Percentiles rank a stretch among this genome's conserved stretches.
Evolutionary conservation across 2,329 filamentous ascomycete genomes (phyloP).

Genomic region (Aspergillus floridensis): DNA sequence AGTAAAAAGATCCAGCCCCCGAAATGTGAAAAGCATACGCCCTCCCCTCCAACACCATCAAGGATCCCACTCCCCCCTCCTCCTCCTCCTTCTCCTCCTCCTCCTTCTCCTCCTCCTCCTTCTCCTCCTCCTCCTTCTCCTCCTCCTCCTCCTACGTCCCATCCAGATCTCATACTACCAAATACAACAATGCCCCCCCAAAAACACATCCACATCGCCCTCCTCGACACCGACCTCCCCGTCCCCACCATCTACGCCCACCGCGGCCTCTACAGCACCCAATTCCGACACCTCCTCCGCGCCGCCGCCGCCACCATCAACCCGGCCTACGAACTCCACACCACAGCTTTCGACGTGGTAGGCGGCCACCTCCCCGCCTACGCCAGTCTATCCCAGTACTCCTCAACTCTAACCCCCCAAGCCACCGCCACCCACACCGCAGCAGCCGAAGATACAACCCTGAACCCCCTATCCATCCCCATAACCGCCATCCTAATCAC

Average conservation of each 20-base stretch:
- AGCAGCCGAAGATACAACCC: too few species aligned
- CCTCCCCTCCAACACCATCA: too few species aligned
- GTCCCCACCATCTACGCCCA: conserved; percentile 30
- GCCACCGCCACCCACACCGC: background rate
- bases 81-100: too few species aligned
- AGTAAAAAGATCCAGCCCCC: background rate
- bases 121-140: background rate
- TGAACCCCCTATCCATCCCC: conserved; percentile 11
- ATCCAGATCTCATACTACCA: background rate
- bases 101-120: too few species aligned
- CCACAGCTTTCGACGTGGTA: conserved; percentile 34
- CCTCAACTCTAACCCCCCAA: background rate
- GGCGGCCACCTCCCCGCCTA: conserved; percentile 30
- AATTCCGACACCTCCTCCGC: conserved; percentile 33
- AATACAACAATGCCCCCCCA: background rate
- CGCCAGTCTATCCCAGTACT: conserved; percentile 18
- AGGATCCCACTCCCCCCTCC: background rate
- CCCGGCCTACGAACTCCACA: conserved; percentile 24
- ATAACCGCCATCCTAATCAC: conserved; percentile 35
- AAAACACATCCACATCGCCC: conserved; percentile 32
- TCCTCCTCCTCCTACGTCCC: background rate
- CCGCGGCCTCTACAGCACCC: conserved; percentile 37
- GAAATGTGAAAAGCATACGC: too few species aligned
- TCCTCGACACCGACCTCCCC: conserved; percentile 38
- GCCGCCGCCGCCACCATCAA: conserved; percentile 29